These are phyloP conservation scores for Cladophialophora bantiana DNA, from an alignment of 2,329 filamentous ascomycete species.

Conservation along the genomic window DNA sequence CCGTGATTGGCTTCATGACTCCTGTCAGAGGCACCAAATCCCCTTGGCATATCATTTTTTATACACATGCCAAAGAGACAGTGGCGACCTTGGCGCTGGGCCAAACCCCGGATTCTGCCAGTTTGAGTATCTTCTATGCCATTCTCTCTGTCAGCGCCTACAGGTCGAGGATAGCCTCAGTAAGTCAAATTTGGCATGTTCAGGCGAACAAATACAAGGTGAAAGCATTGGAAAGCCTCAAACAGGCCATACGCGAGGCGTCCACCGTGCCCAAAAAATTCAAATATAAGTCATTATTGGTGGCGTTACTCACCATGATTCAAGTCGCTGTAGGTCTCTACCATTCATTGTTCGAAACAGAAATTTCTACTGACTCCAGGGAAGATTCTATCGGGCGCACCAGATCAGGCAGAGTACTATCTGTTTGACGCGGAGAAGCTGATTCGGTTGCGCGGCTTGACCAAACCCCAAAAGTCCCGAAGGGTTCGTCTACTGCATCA, in stretches of 20 bases:
- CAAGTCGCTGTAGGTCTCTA: slow-evolving; percentile 43
- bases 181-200: slow-evolving; percentile 43
- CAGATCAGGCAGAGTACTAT: slow-evolving; percentile 48
- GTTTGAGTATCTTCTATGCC: slow-evolving; percentile 50
- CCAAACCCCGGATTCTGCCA: slow-evolving; percentile 49
- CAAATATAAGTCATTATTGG: slow-evolving; percentile 56
- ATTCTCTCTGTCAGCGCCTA: slow-evolving; percentile 55
- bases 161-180: slow-evolving; percentile 46
- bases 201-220: not conserved
- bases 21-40: slow-evolving; percentile 49
- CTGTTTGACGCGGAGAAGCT: slow-evolving; percentile 55
- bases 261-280: slow-evolving; percentile 47
- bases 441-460: slow-evolving; percentile 51
- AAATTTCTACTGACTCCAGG: not conserved
- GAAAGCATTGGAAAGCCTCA: slow-evolving; percentile 42
- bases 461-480: slow-evolving; percentile 47
- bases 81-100: slow-evolving; percentile 54
- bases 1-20: slow-evolving; percentile 45
- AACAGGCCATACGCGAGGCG: slow-evolving; percentile 47
- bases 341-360: not conserved
- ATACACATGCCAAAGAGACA: slow-evolving; percentile 52
- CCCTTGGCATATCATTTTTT: slow-evolving; percentile 54
- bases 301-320: slow-evolving; percentile 54
- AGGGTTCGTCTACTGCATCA: slow-evolving; percentile 56
- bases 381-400: slow-evolving; percentile 44